Base-by-base conservation (phyloP, 371 early-diverging fungal species). In the Rhizopus delemar region DNA sequence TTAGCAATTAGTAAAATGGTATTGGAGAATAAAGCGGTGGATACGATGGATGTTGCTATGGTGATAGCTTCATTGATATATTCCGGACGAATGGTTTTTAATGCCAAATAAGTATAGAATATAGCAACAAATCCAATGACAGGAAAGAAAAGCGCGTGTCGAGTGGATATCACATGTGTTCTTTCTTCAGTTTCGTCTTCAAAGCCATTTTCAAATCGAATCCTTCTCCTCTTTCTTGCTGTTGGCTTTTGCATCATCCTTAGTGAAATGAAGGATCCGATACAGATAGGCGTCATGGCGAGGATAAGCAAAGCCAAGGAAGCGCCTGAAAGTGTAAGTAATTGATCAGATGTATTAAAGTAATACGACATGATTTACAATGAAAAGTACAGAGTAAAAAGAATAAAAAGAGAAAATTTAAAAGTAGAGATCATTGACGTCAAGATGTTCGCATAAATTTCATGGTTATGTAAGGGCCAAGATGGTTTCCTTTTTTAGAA, bases 181-280 rank as follows among this genome's bases (percentile, higher is more conserved):
- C 56, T 9, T 34, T 55, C 32, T 62, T 63, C 4, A 53, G 46
- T 4, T 38, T 59, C 15, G 51, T 36, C 22, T 22, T 22, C 22
- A 22, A 22, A 22, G 22, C 22, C 22, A 22, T 22, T 22, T 22
- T 22, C 22, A 22, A 22, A 22, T 2, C 22, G 22, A 22, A 22
- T 22, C 22, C 22, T 0, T 22, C 22, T 22, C 22, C 22, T 22
- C 2, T 22, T 22, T 11, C 56, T 41, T 34, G 38, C 13, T 5
- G 11, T 6, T 7, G 45, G 58, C n/a, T 54, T 58, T 9, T 50
- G 43, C 41, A 54, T 39, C n/a, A 51, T 45, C 7, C 28, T n/a
- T 22, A 65, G 28, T 13, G 68, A 68, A 32, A 56, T 43, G 11
- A 46, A 63, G 1, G 68, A 59, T 3, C 68, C 68, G 22, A 56